Evolutionary conservation across 1,139 yeast species (phyloP).

Genomic region (Maudiozyma humilis): DNA sequence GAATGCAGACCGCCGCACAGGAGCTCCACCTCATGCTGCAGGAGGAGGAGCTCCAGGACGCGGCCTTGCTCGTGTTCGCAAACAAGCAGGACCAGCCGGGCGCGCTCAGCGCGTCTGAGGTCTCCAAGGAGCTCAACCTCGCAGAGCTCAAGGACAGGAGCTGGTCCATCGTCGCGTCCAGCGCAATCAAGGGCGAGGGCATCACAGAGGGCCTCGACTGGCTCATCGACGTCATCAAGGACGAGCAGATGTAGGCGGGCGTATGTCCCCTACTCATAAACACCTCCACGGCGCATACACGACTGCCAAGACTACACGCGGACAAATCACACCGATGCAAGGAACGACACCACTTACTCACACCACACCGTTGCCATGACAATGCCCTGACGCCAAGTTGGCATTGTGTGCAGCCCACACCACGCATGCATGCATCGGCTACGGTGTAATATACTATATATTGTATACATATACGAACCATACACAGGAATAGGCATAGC

Average conservation of each 20-base stretch:
- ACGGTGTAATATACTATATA: too few relatives aligned
- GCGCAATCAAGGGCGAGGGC: constrained; percentile 95
- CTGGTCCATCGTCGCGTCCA: constrained; percentile 96
- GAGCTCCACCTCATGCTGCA: constrained; percentile 86
- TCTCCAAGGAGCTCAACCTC: constrained; percentile 74
- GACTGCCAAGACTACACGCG: too few relatives aligned
- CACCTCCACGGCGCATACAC: too few relatives aligned
- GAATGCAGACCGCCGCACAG: constrained; percentile 78
- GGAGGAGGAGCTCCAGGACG: constrained; percentile 85
- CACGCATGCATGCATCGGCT: too few relatives aligned
- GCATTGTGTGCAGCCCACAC: too few relatives aligned
- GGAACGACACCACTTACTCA: too few relatives aligned
- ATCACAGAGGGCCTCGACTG: constrained; percentile 93
- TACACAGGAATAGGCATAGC: too few relatives aligned
- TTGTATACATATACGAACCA: too few relatives aligned
- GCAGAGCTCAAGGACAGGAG: constrained; percentile 90
- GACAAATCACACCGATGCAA: too few relatives aligned
- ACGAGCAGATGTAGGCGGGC: constrained; percentile 57
- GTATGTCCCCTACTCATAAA: neutral
- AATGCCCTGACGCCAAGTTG: too few relatives aligned
- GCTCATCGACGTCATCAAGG: constrained; percentile 93
- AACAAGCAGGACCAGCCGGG: constrained; percentile 97
- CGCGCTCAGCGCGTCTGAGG: constrained; percentile 91
- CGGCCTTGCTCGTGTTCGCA: constrained; percentile 90
- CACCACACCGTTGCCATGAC: too few relatives aligned